Evolutionary conservation across 2,329 filamentous ascomycete species (phyloP), one percentile per base, ranked within the genome.

Genomic region (Coniochaeta pulveracea): DNA sequence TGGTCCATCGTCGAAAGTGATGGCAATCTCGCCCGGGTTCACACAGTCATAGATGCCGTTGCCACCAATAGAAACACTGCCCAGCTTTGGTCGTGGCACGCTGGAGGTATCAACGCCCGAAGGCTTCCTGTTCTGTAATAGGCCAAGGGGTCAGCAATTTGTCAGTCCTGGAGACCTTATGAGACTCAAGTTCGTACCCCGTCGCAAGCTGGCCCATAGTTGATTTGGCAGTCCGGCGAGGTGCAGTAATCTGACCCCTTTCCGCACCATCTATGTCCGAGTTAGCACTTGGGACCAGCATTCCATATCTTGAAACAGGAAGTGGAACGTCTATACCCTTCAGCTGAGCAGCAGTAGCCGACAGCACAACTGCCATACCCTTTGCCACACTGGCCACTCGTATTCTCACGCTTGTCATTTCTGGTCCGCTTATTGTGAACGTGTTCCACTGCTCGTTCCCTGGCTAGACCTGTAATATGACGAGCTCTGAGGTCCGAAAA

Each of bases 1-100:
- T 15, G 76, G 77, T 2, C 77, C 77, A 48, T 81, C 77, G 43
- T 81, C 77, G 43, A 70, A 81, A 1, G 76, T 81, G 35, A 82
- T 50, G 12, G 77, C 77, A 43, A 82, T 64, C 9, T 70, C 71
- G 34, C 75, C 72, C 3, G 64, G 58, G n/a, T 59, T 58, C n/a
- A 54, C 54, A 41, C 71, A 76, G 40, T 62, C 55, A 43, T 72
- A 72, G 39, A 80, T 71, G 17, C 68, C 66, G 9, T 51, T 60
- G 21, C 68, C 61, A 14, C 74, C 76, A 37, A 79, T 77, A 0
- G 58, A 54, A 3, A 78, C 57, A 4, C 40, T 53, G 10, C 76
- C 76, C 3, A 72, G 39, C 28, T 68, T 60, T 2, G 69, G 58
- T 7, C 76, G 64, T 14, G 61, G 48, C 28, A 77, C 50, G 2